Evolutionary conservation across 2,329 filamentous ascomycete species (phyloP).

Genomic region (Scolecobasidium constrictum): DNA sequence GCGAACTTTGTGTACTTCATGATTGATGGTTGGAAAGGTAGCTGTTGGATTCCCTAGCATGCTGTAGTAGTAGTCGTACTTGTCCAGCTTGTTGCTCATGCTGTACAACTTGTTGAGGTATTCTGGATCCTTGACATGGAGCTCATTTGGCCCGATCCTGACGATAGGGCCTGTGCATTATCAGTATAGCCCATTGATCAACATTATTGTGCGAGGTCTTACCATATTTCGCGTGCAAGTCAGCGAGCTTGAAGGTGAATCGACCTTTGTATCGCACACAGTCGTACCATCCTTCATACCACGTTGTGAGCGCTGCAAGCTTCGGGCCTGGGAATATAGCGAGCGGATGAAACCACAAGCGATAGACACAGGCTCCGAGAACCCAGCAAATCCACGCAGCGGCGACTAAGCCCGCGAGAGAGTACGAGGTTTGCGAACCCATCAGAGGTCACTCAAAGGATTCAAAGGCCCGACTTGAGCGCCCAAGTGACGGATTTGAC

Average conservation of each 20-base stretch:
- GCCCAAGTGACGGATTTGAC: too few species aligned
- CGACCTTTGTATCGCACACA: constrained; percentile 1
- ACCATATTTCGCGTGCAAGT: constrained; percentile 10
- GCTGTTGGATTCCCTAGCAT: constrained; percentile 6
- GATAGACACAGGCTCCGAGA: neutral
- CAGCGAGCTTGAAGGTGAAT: constrained; percentile 4
- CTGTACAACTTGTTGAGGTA: constrained; percentile 12
- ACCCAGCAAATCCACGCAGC: neutral
- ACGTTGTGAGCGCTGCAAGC: constrained; percentile 8
- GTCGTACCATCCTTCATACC: constrained; percentile 11
- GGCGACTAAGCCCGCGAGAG: neutral
- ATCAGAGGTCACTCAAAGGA: neutral
- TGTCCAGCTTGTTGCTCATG: constrained; percentile 8
- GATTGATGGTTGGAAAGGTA: constrained; percentile 5
- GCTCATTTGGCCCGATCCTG: constrained; percentile 15
- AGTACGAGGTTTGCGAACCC: neutral
- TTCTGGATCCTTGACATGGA: constrained; percentile 17
- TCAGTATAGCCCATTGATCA: neutral
- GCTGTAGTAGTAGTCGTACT: constrained; percentile 9
- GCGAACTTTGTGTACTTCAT: constrained; percentile 8
- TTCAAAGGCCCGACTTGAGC: neutral
- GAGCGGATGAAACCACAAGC: constrained; percentile 8
- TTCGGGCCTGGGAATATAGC: constrained; percentile 10
- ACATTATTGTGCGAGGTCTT: too few species aligned
- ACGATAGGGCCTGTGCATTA: constrained; percentile 14